A percentile compares a stretch with the other conserved stretches of the same genome.
Evolutionary conservation across 1,139 yeast species (phyloP).

Genomic region (Kluyveromyces marxianus): DNA sequence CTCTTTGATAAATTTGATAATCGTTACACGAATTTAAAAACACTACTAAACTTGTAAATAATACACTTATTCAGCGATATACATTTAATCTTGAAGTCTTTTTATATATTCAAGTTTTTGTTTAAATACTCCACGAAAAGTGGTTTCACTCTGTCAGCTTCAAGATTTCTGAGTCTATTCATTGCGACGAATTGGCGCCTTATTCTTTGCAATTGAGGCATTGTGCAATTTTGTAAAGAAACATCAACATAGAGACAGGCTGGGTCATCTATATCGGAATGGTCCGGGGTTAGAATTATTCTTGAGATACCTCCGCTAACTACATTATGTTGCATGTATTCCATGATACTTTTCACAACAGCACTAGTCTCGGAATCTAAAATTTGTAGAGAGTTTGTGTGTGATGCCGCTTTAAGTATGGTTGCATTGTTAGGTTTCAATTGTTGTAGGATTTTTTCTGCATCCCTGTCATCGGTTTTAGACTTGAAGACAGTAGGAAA

Average conservation of each 20-base stretch:
- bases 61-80: not conserved
- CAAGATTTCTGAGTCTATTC: conserved; percentile 67
- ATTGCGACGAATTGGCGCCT: conserved; percentile 74
- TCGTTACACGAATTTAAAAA: not conserved
- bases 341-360: conserved; percentile 21
- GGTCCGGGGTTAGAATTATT: conserved; percentile 28
- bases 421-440: conserved; percentile 70
- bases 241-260: conserved; percentile 43
- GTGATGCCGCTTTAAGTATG: conserved; percentile 60
- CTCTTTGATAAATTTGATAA: conserved; percentile 5
- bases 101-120: conserved; percentile 22
- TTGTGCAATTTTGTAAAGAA: conserved; percentile 56
- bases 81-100: not conserved
- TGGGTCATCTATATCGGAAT: conserved; percentile 32
- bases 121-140: conserved; percentile 70
- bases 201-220: conserved; percentile 75
- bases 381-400: conserved; percentile 69
- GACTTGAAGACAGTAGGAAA: conserved; percentile 34
- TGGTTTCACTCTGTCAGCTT: conserved; percentile 55
- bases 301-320: conserved; percentile 15
- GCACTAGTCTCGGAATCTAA: conserved; percentile 58
- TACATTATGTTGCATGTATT: conserved; percentile 22
- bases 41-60: conserved; percentile 4
- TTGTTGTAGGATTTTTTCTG: conserved; percentile 20
- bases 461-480: conserved; percentile 41